phyloP scores from a whole-genome alignment of 2,329 filamentous ascomycete genomes.

The Huntiella omanensis region DNA sequence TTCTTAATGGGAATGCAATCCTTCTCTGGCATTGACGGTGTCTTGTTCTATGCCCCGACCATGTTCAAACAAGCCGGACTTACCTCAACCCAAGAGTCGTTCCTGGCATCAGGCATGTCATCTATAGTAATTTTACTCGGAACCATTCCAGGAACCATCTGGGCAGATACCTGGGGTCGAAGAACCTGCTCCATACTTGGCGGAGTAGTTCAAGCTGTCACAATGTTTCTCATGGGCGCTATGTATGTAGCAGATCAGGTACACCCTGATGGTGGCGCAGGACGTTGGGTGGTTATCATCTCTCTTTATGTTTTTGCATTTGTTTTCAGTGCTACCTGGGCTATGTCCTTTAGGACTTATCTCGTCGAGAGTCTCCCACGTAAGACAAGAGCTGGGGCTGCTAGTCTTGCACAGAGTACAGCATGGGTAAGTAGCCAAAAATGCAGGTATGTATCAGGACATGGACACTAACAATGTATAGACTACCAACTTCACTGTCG shows the following conservation, averaged over 20 bases:
- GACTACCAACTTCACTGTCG: constrained; percentile 27
- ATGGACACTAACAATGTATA: constrained; percentile 8
- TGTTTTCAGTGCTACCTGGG: constrained; percentile 30
- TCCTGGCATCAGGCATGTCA: constrained; percentile 40
- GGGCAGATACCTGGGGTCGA: constrained; percentile 37
- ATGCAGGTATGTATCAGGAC: not conserved
- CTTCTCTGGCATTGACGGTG: constrained; percentile 40
- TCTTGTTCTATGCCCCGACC: constrained; percentile 41
- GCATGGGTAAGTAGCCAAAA: constrained; percentile 27
- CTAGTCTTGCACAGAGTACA: constrained; percentile 31
- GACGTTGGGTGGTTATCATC: constrained; percentile 31
- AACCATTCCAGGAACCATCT: constrained; percentile 33
- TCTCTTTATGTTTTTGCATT: constrained; percentile 30
- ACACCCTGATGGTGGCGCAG: constrained; percentile 19
- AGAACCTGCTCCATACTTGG: constrained; percentile 32
- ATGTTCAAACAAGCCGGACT: constrained; percentile 42
- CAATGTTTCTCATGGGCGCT: constrained; percentile 34
- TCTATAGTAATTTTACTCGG: constrained; percentile 35
- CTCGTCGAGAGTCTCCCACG: constrained; percentile 37
- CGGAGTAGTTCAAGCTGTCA: constrained; percentile 28
- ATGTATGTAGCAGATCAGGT: constrained; percentile 28
- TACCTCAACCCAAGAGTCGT: constrained; percentile 29
- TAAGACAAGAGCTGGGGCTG: constrained; percentile 33
- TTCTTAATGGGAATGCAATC: constrained; percentile 43
- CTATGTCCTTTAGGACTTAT: constrained; percentile 32